phyloP scores from a whole-genome alignment of 75 land plant species.

The Pseudotsuga menziesii region DNA sequence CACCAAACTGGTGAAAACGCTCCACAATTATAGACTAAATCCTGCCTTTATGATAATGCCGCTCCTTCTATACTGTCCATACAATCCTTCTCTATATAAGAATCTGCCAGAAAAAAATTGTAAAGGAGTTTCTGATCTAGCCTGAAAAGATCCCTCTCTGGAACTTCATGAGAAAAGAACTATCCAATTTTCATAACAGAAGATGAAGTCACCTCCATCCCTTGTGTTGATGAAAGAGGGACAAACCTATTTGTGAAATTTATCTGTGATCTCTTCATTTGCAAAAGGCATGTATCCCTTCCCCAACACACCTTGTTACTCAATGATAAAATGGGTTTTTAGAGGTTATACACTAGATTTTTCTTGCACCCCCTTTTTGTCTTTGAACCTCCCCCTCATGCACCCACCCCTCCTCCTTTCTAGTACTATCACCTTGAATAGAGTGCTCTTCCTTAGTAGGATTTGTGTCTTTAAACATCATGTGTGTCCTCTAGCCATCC shows the following conservation, averaged over 20 bases:
- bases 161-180: slow-evolving; percentile 91
- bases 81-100: slow-evolving; percentile 99
- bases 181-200: slow-evolving; percentile 93
- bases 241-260: slow-evolving; percentile 81
- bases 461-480: no score
- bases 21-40: slow-evolving; percentile 78
- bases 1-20: no score
- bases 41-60: slow-evolving; percentile 87
- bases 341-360: no score
- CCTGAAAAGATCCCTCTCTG: slow-evolving; percentile 88
- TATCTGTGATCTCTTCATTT: slow-evolving; percentile 78
- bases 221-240: slow-evolving; percentile 86
- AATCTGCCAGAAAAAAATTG: slow-evolving; percentile 92
- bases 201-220: slow-evolving; percentile 86
- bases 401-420: no score
- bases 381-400: no score
- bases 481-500: no score
- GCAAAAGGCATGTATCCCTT: slow-evolving; percentile 89
- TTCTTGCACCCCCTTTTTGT: no score
- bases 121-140: slow-evolving; percentile 94
- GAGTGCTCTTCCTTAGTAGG: no score
- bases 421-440: no score
- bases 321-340: no score
- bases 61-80: slow-evolving; percentile 99
- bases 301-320: no score